These are phyloP conservation scores for Penicillium soppii DNA, from an alignment of 495 filamentous ascomycete species.

Conservation along the genomic window DNA sequence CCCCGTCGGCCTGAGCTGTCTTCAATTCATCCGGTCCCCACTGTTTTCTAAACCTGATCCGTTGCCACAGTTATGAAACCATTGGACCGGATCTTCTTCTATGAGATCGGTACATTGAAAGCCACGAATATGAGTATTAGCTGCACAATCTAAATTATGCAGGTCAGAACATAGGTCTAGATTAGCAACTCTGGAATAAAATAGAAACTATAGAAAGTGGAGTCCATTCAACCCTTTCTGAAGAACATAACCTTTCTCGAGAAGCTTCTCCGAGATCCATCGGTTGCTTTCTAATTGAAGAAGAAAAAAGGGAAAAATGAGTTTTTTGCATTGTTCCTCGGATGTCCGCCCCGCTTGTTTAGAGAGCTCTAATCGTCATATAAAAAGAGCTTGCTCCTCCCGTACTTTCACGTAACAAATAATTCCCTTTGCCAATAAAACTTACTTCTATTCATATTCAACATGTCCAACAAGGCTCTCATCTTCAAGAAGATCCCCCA, in stretches of 20 bases:
- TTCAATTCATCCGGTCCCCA: slow-evolving; percentile 26
- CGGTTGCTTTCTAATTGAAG: slow-evolving; percentile 27
- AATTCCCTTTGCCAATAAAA: neutral
- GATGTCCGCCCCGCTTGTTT: slow-evolving; percentile 20
- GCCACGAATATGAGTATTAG: too few species aligned
- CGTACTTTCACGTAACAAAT: neutral
- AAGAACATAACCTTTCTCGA: slow-evolving; percentile 22
- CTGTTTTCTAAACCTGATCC: slow-evolving; percentile 3
- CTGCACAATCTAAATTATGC: neutral
- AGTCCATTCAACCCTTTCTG: slow-evolving; percentile 5
- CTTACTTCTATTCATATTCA: slow-evolving; percentile 9
- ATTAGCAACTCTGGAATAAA: too few species aligned
- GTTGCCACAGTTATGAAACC: slow-evolving; percentile 6
- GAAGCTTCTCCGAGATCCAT: slow-evolving; percentile 30
- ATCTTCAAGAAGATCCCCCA: slow-evolving; percentile 73
- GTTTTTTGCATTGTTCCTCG: slow-evolving; percentile 14
- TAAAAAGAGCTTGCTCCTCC: slow-evolving; percentile 1
- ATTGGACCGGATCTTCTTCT: neutral
- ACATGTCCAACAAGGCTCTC: slow-evolving; percentile 69
- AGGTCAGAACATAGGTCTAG: neutral
- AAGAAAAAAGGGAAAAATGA: neutral
- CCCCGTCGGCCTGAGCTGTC: slow-evolving; percentile 21
- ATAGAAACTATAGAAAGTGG: slow-evolving; percentile 13
- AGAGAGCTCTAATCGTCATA: slow-evolving; percentile 2
- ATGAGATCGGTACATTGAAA: too few species aligned